Evolutionary conservation across 2,329 filamentous ascomycete species (phyloP).

Genomic region (Verticillium klebahnii): DNA sequence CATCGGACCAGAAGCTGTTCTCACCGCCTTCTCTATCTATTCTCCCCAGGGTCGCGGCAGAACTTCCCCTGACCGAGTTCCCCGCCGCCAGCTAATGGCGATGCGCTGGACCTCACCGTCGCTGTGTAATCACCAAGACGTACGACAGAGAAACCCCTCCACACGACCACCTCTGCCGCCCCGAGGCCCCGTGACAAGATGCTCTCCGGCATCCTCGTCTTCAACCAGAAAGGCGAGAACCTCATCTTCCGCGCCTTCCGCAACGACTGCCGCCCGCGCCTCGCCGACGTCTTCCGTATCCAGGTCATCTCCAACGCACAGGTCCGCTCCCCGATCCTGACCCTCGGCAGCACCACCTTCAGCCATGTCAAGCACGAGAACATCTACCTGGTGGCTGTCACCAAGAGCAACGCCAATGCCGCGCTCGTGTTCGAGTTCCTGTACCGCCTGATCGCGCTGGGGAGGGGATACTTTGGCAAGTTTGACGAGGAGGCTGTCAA

Average conservation of each 20-base stretch:
- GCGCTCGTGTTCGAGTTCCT: constrained; percentile 97
- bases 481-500: constrained; percentile 99
- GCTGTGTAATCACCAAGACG: neutral
- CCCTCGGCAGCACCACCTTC: constrained; percentile 95
- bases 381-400: constrained; percentile 95
- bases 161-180: neutral
- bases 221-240: constrained; percentile 99
- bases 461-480: constrained; percentile 96
- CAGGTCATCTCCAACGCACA: constrained; percentile 98
- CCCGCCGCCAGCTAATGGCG: constrained; percentile 5
- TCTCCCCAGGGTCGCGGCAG: constrained; percentile 5
- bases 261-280: constrained; percentile 93
- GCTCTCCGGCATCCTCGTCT: constrained; percentile 95
- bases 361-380: constrained; percentile 99
- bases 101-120: neutral
- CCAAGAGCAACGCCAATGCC: constrained; percentile 98
- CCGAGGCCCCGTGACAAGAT: constrained; percentile 45
- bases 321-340: constrained; percentile 95
- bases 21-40: constrained; percentile 7
- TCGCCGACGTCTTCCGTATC: constrained; percentile 98
- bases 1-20: neutral
- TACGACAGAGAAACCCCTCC: neutral
- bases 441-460: constrained; percentile 84
- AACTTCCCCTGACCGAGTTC: constrained; percentile 9
- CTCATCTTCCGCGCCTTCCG: constrained; percentile 99